A percentile compares a stretch with the other conserved stretches of the same genome.
phyloP scores from a whole-genome alignment of 2,329 filamentous ascomycete species.

The Macrophomina tecta region DNA sequence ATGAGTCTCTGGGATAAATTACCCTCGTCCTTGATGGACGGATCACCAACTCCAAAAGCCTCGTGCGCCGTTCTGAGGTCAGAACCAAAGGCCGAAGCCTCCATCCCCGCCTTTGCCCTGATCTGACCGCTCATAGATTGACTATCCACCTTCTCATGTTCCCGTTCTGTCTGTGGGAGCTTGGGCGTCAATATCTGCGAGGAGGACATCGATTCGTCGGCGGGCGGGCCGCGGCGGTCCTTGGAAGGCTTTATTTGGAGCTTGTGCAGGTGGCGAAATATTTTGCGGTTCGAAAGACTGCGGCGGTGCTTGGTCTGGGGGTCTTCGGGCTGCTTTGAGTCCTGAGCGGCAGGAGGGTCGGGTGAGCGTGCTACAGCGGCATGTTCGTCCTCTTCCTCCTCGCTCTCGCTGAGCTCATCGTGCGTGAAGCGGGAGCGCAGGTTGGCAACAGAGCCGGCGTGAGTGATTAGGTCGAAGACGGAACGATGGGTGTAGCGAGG shows the following conservation, averaged over 20 bases:
- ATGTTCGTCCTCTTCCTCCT: slow-evolving; percentile 51
- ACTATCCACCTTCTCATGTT: slow-evolving; percentile 30
- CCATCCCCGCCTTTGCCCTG: slow-evolving; percentile 29
- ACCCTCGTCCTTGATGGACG: neutral
- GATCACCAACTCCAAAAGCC: slow-evolving; percentile 6
- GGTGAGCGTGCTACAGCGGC: slow-evolving; percentile 7
- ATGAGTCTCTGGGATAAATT: slow-evolving; percentile 72
- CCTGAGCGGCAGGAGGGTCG: neutral
- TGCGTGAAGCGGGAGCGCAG: slow-evolving; percentile 78
- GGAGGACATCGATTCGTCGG: slow-evolving; percentile 59
- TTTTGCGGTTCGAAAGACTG: slow-evolving; percentile 65
- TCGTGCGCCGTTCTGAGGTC: slow-evolving; percentile 23
- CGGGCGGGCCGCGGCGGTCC: slow-evolving; percentile 6
- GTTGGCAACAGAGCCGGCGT: slow-evolving; percentile 81
- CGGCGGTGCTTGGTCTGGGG: slow-evolving; percentile 3
- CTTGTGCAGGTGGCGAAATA: slow-evolving; percentile 69
- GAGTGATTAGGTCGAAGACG: slow-evolving; percentile 90
- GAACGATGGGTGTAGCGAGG: slow-evolving; percentile 85
- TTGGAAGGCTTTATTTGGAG: slow-evolving; percentile 50
- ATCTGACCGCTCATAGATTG: slow-evolving; percentile 1
- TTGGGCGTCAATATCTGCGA: slow-evolving; percentile 47
- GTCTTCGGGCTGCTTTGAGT: slow-evolving; percentile 1
- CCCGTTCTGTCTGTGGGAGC: slow-evolving; percentile 36
- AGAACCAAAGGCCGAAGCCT: slow-evolving; percentile 26
- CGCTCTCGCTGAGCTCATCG: slow-evolving; percentile 78